These are phyloP conservation scores for Phallus indusiatus DNA, from an alignment of 768 basidiomycete species.

Conservation along the genomic window DNA sequence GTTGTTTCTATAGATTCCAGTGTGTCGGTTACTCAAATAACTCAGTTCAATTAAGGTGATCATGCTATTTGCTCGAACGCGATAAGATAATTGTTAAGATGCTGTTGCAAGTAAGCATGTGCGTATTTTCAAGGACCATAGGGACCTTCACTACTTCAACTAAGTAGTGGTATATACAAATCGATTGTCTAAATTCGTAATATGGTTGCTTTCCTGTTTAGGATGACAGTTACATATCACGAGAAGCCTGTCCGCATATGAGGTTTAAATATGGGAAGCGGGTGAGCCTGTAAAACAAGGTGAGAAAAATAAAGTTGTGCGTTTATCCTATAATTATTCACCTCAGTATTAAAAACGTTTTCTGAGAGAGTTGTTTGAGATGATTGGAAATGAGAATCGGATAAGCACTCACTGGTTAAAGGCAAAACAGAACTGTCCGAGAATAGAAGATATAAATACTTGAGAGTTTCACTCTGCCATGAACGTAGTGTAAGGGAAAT, in stretches of 20 bases:
- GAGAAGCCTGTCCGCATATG: conserved; percentile 38
- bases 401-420: conserved; percentile 49
- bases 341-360: conserved; percentile 92
- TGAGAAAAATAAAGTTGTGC: background rate
- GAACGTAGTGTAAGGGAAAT: background rate
- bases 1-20: too few species aligned
- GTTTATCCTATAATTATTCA: conserved; percentile 23
- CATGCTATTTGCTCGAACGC: too few species aligned
- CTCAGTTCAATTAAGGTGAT: too few species aligned
- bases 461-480: conserved; percentile 75
- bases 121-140: too few species aligned
- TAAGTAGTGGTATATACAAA: too few species aligned
- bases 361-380: conserved; percentile 30
- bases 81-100: too few species aligned
- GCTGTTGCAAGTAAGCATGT: too few species aligned
- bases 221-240: conserved; percentile 18
- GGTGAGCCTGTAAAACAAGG: conserved; percentile 42
- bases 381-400: conserved; percentile 1
- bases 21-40: too few species aligned
- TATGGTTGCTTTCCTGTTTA: background rate
- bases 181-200: too few species aligned
- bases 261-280: conserved; percentile 60
- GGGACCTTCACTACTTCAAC: too few species aligned
- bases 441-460: conserved; percentile 87
- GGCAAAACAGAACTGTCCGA: conserved; percentile 64